Evolutionary conservation across 2,329 filamentous ascomycete species (phyloP), one percentile per base, ranked within the genome.

Genomic region (Xenoacremonium recifei): DNA sequence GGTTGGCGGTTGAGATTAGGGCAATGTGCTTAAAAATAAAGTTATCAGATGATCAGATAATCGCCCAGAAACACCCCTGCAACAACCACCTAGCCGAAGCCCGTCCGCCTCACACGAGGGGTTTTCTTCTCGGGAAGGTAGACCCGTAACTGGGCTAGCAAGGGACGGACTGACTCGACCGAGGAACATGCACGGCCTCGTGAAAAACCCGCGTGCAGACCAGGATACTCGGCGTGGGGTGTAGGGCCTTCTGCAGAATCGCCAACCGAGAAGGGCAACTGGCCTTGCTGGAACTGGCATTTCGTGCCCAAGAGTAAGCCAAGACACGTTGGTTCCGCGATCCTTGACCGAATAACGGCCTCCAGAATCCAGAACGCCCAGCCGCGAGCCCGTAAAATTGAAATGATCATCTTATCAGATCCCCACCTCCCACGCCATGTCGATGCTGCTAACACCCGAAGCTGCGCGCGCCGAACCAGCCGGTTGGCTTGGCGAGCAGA

Each of bases 401-500:
- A 38, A 31, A 29, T 38, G 36, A 38, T 38, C 15, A 38, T 31
- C 35, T 37, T 33, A 35, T 38, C 40, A 42, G 39, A 42, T 42
- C 33, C 15, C 39, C 40, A 38, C 36, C 35, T n/a, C 29, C 31
- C 35, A 32, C 35, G 19, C 40, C 40, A 42, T 29, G 16, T 15
- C 23, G 23, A 32, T 32, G 29, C 9, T n/a, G n/a, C 9, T 11
- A 6, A 6, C 29, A 15, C 6, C 9, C 29, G 16, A 32, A 29
- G 18, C 21, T 34, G 37, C 35, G 19, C 39, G 35, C 32, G n/a
- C 34, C 40, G 27, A 20, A 13, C 20, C 35, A 42, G 35, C 40
- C 40, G 40, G 40, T 23, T 21, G 21, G n/a, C 9, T 20, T 13
- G 13, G 12, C 36, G 11, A 13, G 12, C 5, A 19, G 20, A n/a